These are phyloP conservation scores for Phalaenopsis equestris DNA, from an alignment of 106 monocot species.

Conservation along the genomic window DNA sequence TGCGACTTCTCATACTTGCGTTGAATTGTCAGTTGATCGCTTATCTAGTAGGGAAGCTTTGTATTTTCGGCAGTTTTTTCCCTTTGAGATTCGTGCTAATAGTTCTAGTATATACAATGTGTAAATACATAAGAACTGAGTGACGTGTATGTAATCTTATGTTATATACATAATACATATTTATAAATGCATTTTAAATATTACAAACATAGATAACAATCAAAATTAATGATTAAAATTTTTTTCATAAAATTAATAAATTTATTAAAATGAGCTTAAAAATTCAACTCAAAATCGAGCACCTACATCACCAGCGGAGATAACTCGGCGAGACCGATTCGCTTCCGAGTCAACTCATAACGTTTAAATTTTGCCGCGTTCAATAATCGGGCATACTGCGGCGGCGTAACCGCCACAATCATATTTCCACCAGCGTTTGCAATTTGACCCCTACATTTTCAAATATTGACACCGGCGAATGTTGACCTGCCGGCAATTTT, in stretches of 20 bases:
- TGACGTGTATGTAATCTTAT: too few species aligned
- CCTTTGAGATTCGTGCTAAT: too few species aligned
- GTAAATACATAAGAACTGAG: too few species aligned
- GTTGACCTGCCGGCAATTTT: neutral
- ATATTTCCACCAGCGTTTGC: neutral
- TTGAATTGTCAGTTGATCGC: too few species aligned
- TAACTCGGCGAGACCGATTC: too few species aligned
- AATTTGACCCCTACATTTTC: neutral
- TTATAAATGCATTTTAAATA: too few species aligned
- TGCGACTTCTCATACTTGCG: too few species aligned
- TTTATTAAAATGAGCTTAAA: neutral
- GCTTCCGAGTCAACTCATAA: neutral
- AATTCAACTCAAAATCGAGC: neutral
- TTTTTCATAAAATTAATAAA: neutral
- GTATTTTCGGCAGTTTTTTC: too few species aligned
- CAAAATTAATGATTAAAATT: neutral
- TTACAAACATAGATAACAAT: neutral
- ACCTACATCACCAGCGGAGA: too few species aligned
- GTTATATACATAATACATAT: too few species aligned
- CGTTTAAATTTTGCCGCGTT: constrained; percentile 10
- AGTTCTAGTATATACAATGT: too few species aligned
- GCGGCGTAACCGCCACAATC: constrained; percentile 2
- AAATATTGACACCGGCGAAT: neutral
- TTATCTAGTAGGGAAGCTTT: too few species aligned
- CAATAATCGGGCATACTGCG: constrained; percentile 5